Evolutionary conservation across 1,284 basidiomycete genomes (phyloP).

Genomic region (Vanrija sp.): DNA sequence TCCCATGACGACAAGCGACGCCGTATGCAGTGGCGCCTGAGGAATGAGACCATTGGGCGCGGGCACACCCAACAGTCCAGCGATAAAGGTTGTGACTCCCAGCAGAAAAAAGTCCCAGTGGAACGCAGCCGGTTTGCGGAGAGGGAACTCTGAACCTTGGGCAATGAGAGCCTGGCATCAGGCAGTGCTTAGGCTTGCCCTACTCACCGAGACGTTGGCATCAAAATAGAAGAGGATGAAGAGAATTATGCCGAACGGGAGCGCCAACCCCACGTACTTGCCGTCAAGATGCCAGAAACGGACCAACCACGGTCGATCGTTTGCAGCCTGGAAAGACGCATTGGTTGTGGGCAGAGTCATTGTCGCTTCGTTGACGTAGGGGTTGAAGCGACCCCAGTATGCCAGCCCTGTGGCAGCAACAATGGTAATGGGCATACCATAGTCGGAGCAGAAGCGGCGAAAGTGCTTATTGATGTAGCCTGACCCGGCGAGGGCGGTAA

Average conservation of each 20-base stretch:
- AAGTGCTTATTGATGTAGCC: conserved; percentile 67
- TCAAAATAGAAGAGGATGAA: conserved; percentile 54
- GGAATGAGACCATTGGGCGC: conserved; percentile 92
- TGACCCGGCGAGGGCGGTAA: conserved; percentile 62
- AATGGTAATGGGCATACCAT: conserved; percentile 82
- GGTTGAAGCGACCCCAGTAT: conserved; percentile 76
- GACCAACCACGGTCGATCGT: conserved; percentile 77
- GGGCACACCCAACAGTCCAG: conserved; percentile 83
- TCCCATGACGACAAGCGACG: conserved; percentile 74
- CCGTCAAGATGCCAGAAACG: conserved; percentile 84
- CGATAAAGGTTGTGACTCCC: conserved; percentile 86
- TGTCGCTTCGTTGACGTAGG: conserved; percentile 54
- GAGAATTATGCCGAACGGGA: conserved; percentile 54
- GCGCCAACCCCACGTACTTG: conserved; percentile 77
- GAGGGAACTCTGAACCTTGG: conserved; percentile 83
- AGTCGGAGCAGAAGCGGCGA: conserved; percentile 72
- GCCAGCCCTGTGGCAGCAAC: conserved; percentile 69
- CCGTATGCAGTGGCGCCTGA: conserved; percentile 92
- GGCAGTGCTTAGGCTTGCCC: neutral
- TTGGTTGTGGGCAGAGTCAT: conserved; percentile 63
- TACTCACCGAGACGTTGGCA: conserved; percentile 46
- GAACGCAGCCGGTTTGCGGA: conserved; percentile 88
- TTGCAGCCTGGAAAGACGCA: conserved; percentile 67
- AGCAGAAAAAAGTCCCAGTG: conserved; percentile 78
- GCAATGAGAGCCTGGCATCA: conserved; percentile 76